phyloP scores from a whole-genome alignment of 768 basidiomycete genomes.

The Roridomyces roridus region DNA sequence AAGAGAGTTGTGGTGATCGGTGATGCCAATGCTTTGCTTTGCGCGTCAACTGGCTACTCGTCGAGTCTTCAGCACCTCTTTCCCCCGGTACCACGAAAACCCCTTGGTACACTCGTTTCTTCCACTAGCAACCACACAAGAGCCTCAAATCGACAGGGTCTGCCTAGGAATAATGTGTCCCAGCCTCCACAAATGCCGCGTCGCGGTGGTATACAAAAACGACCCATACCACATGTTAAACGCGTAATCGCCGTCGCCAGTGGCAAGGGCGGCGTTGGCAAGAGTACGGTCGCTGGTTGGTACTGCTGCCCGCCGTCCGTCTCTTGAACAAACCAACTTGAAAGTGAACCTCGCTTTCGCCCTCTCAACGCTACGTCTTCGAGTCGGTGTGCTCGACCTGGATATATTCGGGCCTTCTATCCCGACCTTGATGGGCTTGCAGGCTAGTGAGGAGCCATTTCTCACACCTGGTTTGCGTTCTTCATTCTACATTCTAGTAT shows the following conservation, averaged over 20 bases:
- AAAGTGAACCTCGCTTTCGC: constrained; percentile 85
- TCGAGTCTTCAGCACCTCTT: constrained; percentile 32
- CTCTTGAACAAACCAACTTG: not conserved
- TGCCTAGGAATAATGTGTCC: constrained; percentile 29
- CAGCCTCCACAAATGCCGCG: constrained; percentile 75
- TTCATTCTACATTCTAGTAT: not conserved
- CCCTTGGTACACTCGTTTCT: constrained; percentile 51
- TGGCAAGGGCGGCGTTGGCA: constrained; percentile 96
- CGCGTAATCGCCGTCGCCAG: constrained; percentile 86
- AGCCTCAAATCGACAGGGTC: constrained; percentile 16
- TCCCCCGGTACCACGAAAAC: constrained; percentile 53
- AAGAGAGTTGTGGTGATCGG: not conserved
- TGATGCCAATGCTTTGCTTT: constrained; percentile 4
- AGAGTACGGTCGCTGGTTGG: constrained; percentile 89
- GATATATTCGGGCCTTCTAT: constrained; percentile 96
- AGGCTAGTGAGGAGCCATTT: constrained; percentile 75
- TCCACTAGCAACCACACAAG: not conserved
- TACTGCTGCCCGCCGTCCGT: not conserved
- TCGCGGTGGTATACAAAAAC: constrained; percentile 57
- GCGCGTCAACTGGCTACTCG: constrained; percentile 16
- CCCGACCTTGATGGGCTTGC: constrained; percentile 92
- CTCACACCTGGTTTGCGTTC: constrained; percentile 67
- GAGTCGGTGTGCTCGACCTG: constrained; percentile 90
- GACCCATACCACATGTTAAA: constrained; percentile 73
- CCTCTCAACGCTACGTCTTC: constrained; percentile 60